These are phyloP conservation scores for Galerina sulciceps DNA, from an alignment of 768 basidiomycete species.

Conservation along the genomic window DNA sequence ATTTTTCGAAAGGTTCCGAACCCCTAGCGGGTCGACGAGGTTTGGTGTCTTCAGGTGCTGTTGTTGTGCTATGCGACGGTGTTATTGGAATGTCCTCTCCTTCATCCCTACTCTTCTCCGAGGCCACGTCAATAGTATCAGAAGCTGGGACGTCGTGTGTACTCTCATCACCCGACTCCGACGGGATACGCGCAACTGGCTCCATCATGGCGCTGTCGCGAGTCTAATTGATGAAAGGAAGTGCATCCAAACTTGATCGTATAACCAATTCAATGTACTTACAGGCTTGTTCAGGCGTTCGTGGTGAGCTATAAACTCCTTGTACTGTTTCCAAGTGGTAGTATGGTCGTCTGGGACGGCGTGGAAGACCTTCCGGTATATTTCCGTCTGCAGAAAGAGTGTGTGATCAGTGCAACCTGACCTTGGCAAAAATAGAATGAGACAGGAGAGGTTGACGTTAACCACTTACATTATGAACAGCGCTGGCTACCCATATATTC, in stretches of 20 bases:
- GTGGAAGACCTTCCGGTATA: conserved; percentile 94
- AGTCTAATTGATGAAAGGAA: conserved; percentile 35
- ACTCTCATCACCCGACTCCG: conserved; percentile 54
- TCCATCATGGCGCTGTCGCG: conserved; percentile 44
- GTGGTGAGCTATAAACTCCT: conserved; percentile 78
- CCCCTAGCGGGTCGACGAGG: conserved; percentile 48
- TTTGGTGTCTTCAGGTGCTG: conserved; percentile 26
- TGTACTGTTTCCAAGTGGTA: conserved; percentile 95
- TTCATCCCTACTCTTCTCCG: conserved; percentile 36
- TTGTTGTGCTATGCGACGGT: conserved; percentile 17
- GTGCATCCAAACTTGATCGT: conserved; percentile 12
- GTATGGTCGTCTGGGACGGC: conserved; percentile 91
- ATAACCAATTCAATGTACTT: conserved; percentile 24
- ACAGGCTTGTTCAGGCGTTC: conserved; percentile 77
- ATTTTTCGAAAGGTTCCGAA: conserved; percentile 76
- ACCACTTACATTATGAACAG: conserved; percentile 81
- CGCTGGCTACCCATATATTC: conserved; percentile 84
- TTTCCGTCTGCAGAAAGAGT: conserved; percentile 71
- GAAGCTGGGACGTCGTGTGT: conserved; percentile 28
- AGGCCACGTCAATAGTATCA: conserved; percentile 29
- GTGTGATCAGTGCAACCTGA: conserved; percentile 20
- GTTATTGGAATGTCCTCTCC: conserved; percentile 31
- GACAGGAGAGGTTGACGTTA: not conserved
- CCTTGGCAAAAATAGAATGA: conserved; percentile 14
- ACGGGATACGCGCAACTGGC: conserved; percentile 58